Conservation (phyloP, 805 yeast genomes). For the Teunomyces barrocoloradensis region DNA sequence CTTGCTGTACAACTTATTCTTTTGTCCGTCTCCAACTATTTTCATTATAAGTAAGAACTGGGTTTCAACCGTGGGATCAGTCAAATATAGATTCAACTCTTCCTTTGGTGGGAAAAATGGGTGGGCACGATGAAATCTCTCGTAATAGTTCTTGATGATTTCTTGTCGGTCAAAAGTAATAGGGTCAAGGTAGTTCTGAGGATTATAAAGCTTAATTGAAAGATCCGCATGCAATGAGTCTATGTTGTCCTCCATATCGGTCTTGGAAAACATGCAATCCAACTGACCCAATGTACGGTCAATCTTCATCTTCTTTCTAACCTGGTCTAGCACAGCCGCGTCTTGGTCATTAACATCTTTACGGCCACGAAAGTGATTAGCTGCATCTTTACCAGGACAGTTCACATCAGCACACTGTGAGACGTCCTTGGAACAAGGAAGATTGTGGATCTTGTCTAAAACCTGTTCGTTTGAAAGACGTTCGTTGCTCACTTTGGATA, state of each 20-base stretch:
- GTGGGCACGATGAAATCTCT: slow-evolving; percentile 40
- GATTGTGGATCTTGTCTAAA: neutral
- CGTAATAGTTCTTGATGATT: slow-evolving; percentile 28
- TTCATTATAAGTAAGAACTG: slow-evolving; percentile 50
- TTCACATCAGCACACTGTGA: neutral
- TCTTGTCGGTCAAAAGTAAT: slow-evolving; percentile 7
- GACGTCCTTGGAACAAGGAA: slow-evolving; percentile 6
- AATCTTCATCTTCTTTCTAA: slow-evolving; percentile 7
- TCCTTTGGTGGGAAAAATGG: slow-evolving; percentile 46
- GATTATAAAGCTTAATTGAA: slow-evolving; percentile 1
- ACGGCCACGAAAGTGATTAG: slow-evolving; percentile 3
- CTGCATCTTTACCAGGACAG: slow-evolving; percentile 5
- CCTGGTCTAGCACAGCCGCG: neutral
- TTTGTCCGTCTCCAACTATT: slow-evolving; percentile 48
- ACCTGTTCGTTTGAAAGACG: neutral
- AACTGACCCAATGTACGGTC: slow-evolving; percentile 5
- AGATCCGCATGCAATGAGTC: slow-evolving; percentile 1
- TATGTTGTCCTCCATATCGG: neutral
- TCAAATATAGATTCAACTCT: slow-evolving; percentile 33
- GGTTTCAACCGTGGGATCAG: slow-evolving; percentile 29
- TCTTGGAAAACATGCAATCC: slow-evolving; percentile 5
- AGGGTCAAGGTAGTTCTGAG: slow-evolving; percentile 20
- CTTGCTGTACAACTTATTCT: slow-evolving; percentile 16
- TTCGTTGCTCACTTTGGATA: neutral
- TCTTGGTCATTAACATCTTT: neutral